phyloP scores from a whole-genome alignment of 176 grass and related monocot species.

The Oryza longistaminata region DNA sequence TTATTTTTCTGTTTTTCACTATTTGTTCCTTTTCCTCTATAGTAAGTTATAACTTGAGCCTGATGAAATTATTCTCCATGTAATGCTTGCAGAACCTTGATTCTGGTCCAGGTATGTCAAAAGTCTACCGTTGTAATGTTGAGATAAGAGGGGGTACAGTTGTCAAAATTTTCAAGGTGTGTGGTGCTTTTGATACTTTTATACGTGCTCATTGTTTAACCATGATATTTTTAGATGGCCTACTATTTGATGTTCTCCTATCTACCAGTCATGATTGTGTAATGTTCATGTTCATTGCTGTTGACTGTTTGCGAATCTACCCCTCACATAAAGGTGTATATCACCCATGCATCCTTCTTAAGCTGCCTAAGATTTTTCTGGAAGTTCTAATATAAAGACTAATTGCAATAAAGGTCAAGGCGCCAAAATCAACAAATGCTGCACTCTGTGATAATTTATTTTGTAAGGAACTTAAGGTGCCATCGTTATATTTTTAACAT shows the following conservation, averaged over 20 bases:
- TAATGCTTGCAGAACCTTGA: conserved; percentile 50
- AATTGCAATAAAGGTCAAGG: no score
- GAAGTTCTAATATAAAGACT: background rate
- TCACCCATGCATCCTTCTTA: conserved; percentile 3
- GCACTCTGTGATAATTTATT: background rate
- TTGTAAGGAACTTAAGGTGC: conserved; percentile 7
- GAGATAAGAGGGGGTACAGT: conserved; percentile 41
- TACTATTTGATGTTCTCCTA: conserved; percentile 1
- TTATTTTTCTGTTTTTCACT: background rate
- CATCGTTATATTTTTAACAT: background rate
- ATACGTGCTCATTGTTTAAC: background rate
- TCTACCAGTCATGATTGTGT: background rate
- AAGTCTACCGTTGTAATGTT: conserved; percentile 59
- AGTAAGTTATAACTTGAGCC: no score
- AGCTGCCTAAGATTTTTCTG: background rate
- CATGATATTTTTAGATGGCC: background rate
- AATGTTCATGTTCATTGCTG: no score
- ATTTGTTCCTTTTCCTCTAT: background rate
- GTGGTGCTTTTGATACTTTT: background rate
- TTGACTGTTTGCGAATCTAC: no score
- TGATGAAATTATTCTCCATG: background rate
- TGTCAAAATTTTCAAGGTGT: conserved; percentile 58
- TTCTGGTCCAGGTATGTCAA: conserved; percentile 46
- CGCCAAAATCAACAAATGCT: background rate
- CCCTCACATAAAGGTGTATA: background rate